Evolutionary conservation across 2,329 filamentous ascomycete genomes (phyloP).

Genomic region (Fusarium duplospermum): DNA sequence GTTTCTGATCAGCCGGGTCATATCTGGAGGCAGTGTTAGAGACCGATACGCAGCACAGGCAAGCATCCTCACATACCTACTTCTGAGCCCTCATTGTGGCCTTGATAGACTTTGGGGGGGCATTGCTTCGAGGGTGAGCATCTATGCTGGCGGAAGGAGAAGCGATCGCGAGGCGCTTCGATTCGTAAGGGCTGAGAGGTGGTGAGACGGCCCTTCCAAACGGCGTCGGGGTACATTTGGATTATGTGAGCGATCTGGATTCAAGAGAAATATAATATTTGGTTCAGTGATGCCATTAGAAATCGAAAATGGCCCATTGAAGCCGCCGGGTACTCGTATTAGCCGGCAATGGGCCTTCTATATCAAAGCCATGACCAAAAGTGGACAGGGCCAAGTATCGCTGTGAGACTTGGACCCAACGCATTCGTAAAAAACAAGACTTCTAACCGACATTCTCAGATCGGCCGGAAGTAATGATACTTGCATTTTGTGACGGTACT

Average conservation of each 20-base stretch:
- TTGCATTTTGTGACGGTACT: not conserved
- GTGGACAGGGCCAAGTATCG: not conserved
- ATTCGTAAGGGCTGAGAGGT: not conserved
- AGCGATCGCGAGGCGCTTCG: not conserved
- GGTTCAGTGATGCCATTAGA: not conserved
- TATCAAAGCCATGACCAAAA: not conserved
- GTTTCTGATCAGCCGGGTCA: not conserved
- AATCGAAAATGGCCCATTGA: not conserved
- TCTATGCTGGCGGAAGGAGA: not conserved
- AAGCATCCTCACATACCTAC: not conserved
- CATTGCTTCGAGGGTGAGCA: not conserved
- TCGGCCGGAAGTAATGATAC: not conserved
- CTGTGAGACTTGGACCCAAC: not conserved
- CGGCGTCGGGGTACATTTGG: not conserved
- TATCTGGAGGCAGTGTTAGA: not conserved
- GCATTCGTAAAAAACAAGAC: not conserved
- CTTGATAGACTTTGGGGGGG: not conserved
- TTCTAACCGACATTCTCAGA: not conserved
- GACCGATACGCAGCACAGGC: not conserved
- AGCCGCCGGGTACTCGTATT: not conserved
- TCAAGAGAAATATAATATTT: not conserved
- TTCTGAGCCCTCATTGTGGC: not conserved
- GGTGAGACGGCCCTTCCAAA: not conserved
- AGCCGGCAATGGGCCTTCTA: not conserved
- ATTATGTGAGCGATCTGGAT: not conserved